phyloP scores from a whole-genome alignment of 2,329 filamentous ascomycete genomes.

The Alternaria novae-zelandiae region DNA sequence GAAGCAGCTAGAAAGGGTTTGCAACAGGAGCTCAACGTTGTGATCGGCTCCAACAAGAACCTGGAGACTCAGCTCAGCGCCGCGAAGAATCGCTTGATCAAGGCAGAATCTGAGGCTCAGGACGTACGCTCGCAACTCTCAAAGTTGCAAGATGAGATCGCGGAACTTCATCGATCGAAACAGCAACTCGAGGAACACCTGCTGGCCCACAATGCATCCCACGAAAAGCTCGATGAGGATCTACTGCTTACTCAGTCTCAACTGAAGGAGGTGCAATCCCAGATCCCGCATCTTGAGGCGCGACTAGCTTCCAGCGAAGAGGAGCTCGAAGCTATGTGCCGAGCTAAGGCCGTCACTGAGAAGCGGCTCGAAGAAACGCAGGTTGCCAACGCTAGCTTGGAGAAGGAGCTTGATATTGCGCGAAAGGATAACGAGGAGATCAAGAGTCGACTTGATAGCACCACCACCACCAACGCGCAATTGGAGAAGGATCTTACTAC shows the following conservation, averaged over 20 bases:
- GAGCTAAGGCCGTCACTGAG: constrained; percentile 20
- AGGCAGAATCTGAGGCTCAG: constrained; percentile 15
- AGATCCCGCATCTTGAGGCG: constrained; percentile 11
- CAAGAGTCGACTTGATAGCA: constrained; percentile 14
- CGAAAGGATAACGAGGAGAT: constrained; percentile 16
- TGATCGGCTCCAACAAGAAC: not conserved
- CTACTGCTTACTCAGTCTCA: constrained; percentile 21
- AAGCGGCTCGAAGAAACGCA: constrained; percentile 21
- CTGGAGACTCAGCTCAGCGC: constrained; percentile 17
- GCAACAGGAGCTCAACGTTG: constrained; percentile 13
- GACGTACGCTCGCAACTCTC: constrained; percentile 19
- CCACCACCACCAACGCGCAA: constrained; percentile 11
- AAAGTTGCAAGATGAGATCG: constrained; percentile 23
- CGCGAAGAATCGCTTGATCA: constrained; percentile 15
- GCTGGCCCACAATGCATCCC: constrained; percentile 15
- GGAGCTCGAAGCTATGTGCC: constrained; percentile 23
- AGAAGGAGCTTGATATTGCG: constrained; percentile 25
- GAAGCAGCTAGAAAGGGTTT: constrained; percentile 11
- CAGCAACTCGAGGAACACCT: constrained; percentile 26
- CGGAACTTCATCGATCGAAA: constrained; percentile 22
- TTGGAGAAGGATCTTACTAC: constrained; percentile 27
- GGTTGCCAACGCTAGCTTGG: constrained; percentile 21
- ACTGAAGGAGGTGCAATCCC: constrained; percentile 16
- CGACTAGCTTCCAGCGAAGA: constrained; percentile 23
- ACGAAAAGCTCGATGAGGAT: constrained; percentile 21